Conservation (phyloP, 352 stramenopile genomes). For the Aphanomyces cochlioides region DNA sequence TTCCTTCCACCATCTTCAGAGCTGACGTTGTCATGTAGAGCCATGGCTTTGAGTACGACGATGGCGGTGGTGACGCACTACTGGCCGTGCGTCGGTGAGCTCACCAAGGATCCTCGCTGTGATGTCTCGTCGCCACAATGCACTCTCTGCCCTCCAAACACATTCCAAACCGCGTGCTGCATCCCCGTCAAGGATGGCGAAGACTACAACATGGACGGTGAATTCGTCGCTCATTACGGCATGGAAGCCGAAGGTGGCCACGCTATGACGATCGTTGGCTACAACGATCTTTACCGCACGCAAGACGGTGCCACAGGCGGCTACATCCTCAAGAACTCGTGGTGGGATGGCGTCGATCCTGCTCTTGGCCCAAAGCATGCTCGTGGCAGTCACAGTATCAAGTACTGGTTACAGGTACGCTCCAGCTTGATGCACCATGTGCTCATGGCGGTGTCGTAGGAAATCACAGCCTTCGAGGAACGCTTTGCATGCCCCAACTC, state of each 20-base stretch:
- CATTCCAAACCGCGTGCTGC: constrained; percentile 47
- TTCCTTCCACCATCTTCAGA: neutral
- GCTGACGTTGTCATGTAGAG: constrained; percentile 19
- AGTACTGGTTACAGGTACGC: constrained; percentile 54
- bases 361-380: constrained; percentile 53
- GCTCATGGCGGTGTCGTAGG: neutral
- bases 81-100: constrained; percentile 54
- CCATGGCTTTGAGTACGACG: constrained; percentile 54
- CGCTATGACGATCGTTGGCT: constrained; percentile 64
- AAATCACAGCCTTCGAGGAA: constrained; percentile 67
- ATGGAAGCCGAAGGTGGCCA: constrained; percentile 58
- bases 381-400: constrained; percentile 60
- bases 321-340: constrained; percentile 80
- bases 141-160: constrained; percentile 44
- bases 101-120: constrained; percentile 48
- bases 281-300: constrained; percentile 60
- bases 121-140: constrained; percentile 47
- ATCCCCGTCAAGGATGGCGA: constrained; percentile 42
- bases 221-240: constrained; percentile 52
- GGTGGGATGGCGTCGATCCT: constrained; percentile 63
- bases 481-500: constrained; percentile 66
- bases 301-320: constrained; percentile 59
- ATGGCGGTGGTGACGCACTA: constrained; percentile 61
- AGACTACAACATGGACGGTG: constrained; percentile 71
- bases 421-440: too few species aligned